These are phyloP conservation scores for Selaginella tamariscina DNA, from an alignment of 75 land plant genomes.

Conservation along the genomic window DNA sequence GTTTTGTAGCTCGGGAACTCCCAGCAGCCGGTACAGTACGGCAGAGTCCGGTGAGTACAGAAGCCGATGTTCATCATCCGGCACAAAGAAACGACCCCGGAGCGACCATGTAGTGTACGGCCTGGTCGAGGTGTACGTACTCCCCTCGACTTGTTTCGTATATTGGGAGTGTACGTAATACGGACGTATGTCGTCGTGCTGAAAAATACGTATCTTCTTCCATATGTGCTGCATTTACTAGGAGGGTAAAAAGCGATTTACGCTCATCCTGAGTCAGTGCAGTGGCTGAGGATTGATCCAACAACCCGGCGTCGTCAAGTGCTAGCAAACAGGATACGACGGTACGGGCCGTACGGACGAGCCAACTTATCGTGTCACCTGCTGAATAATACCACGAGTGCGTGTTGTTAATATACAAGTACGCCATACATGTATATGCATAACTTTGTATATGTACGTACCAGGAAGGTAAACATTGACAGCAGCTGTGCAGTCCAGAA, in stretches of 20 bases:
- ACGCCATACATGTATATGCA: no score
- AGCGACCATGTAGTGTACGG: constrained; percentile 48
- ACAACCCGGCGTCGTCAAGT: constrained; percentile 56
- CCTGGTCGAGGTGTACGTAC: constrained; percentile 36
- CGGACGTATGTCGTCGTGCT: background rate
- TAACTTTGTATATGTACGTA: no score
- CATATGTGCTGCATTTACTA: background rate
- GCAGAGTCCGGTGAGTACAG: constrained; percentile 22
- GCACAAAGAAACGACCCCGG: constrained; percentile 58
- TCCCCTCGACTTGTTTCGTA: constrained; percentile 53
- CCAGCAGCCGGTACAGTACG: constrained; percentile 46
- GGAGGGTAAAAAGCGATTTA: constrained; percentile 44
- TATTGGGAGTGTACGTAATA: constrained; percentile 66
- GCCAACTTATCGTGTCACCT: no score
- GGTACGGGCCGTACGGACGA: no score
- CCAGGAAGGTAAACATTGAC: constrained; percentile 43
- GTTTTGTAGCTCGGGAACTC: constrained; percentile 57
- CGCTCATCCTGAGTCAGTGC: constrained; percentile 36
- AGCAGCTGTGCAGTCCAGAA: constrained; percentile 42
- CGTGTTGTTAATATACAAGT: no score
- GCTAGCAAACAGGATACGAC: constrained; percentile 58
- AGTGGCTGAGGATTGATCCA: constrained; percentile 32
- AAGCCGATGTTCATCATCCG: constrained; percentile 62
- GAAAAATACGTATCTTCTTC: background rate
- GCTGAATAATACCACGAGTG: no score